A percentile compares a stretch with the other conserved stretches of the same genome.
Conservation (phyloP, 306 rosid species). For the Coriaria nepalensis region DNA sequence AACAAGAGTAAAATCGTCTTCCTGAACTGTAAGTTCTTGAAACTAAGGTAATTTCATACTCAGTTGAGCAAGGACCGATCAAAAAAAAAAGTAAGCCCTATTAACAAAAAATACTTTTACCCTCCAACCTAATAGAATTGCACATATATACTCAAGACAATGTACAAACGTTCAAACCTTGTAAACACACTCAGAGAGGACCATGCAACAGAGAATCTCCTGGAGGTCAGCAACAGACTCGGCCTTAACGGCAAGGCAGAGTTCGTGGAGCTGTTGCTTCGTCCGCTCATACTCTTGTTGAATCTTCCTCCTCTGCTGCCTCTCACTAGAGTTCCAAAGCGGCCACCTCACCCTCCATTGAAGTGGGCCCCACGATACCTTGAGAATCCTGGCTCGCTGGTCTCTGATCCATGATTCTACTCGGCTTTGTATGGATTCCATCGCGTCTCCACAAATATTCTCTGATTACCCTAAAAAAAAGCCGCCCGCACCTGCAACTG, state of each 20-base stretch:
- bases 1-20: too few species aligned
- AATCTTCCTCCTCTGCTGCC: slow-evolving; percentile 61
- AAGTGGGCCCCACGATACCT: slow-evolving; percentile 80
- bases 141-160: neutral
- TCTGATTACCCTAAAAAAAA: too few species aligned
- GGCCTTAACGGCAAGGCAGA: slow-evolving; percentile 56
- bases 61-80: too few species aligned
- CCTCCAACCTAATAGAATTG: neutral
- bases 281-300: slow-evolving; percentile 64
- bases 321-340: slow-evolving; percentile 26
- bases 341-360: slow-evolving; percentile 95
- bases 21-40: too few species aligned
- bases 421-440: slow-evolving; percentile 81
- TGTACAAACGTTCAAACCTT: slow-evolving; percentile 30
- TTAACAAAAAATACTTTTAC: too few species aligned
- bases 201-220: slow-evolving; percentile 90
- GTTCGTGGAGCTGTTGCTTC: slow-evolving; percentile 49
- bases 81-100: too few species aligned
- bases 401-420: slow-evolving; percentile 86
- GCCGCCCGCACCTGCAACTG: too few species aligned
- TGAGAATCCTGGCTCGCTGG: slow-evolving; percentile 47
- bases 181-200: slow-evolving; percentile 89
- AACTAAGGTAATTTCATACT: too few species aligned
- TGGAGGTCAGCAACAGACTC: slow-evolving; percentile 74
- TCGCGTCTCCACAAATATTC: slow-evolving; percentile 11